phyloP scores from a whole-genome alignment of 2,329 filamentous ascomycete species.

The Beauveria sp. region DNA sequence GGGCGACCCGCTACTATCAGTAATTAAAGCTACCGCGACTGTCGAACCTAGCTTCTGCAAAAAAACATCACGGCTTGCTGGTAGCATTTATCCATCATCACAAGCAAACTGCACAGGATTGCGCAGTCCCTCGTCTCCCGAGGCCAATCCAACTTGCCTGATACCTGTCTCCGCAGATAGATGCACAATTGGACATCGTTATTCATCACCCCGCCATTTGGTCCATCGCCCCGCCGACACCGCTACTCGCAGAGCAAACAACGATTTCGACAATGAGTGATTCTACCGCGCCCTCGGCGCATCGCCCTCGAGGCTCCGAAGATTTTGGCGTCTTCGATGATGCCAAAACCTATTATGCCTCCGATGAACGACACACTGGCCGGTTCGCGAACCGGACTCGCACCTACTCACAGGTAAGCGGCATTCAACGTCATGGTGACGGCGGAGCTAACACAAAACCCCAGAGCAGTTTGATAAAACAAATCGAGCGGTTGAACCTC shows the following conservation, averaged over 20 bases:
- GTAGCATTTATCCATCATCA: background rate
- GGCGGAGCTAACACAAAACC: slow-evolving; percentile 20
- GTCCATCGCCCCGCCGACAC: slow-evolving; percentile 7
- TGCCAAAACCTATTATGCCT: slow-evolving; percentile 52
- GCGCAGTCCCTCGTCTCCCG: background rate
- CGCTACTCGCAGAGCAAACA: slow-evolving; percentile 7
- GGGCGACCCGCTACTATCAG: background rate
- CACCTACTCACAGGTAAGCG: slow-evolving; percentile 48
- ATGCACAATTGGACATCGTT: background rate
- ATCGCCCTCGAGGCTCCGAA: slow-evolving; percentile 27
- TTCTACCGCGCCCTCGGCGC: slow-evolving; percentile 8
- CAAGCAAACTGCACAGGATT: background rate
- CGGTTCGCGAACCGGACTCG: slow-evolving; percentile 43
- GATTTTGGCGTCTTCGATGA: slow-evolving; percentile 48
- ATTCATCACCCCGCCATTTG: background rate
- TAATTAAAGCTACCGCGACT: background rate
- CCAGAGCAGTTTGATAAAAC: slow-evolving; percentile 46
- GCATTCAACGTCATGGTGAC: background rate
- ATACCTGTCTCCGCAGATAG: background rate
- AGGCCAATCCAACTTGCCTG: no score
- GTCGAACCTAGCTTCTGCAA: background rate
- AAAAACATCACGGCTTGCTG: background rate
- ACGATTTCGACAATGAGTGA: slow-evolving; percentile 5
- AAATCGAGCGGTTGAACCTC: slow-evolving; percentile 44
- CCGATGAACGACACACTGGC: slow-evolving; percentile 45